Evolutionary conservation across 208 protist genomes (phyloP).

Genomic region (Perkinsela sp.): DNA sequence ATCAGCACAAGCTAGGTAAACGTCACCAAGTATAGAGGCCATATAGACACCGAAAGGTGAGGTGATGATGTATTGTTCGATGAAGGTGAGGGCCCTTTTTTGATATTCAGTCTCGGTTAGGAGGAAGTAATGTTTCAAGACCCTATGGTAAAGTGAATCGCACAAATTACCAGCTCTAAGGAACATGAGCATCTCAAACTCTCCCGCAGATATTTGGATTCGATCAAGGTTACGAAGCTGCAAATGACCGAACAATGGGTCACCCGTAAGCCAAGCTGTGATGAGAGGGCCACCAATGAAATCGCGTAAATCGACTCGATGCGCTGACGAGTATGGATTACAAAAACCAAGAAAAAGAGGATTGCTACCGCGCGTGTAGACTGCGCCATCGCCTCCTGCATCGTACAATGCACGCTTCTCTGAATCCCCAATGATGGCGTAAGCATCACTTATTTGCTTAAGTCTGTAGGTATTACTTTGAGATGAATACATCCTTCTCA

Average conservation of each 20-base stretch:
- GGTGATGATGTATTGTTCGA: neutral
- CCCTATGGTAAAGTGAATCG: neutral
- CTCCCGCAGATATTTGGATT: neutral
- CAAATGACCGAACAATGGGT: neutral
- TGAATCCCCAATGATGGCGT: neutral
- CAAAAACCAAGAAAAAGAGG: constrained; percentile 1
- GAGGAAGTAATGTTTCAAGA: neutral
- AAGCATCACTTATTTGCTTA: neutral
- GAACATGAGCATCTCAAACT: neutral
- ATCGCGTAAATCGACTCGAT: neutral
- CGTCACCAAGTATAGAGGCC: neutral
- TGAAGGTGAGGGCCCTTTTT: neutral
- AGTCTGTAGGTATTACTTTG: neutral
- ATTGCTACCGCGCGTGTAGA: neutral
- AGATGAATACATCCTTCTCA: neutral
- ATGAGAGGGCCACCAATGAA: neutral
- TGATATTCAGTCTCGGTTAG: neutral
- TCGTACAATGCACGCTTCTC: neutral
- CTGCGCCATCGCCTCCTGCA: neutral
- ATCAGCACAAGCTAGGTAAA: neutral
- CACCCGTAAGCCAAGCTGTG: neutral
- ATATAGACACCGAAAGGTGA: neutral
- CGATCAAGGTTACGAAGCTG: neutral
- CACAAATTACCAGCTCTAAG: neutral
- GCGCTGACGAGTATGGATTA: neutral